A percentile compares a stretch with the other conserved stretches of the same genome.
phyloP scores from a whole-genome alignment of 2,329 filamentous ascomycete genomes.

The Aspergillus aculeatus region DNA sequence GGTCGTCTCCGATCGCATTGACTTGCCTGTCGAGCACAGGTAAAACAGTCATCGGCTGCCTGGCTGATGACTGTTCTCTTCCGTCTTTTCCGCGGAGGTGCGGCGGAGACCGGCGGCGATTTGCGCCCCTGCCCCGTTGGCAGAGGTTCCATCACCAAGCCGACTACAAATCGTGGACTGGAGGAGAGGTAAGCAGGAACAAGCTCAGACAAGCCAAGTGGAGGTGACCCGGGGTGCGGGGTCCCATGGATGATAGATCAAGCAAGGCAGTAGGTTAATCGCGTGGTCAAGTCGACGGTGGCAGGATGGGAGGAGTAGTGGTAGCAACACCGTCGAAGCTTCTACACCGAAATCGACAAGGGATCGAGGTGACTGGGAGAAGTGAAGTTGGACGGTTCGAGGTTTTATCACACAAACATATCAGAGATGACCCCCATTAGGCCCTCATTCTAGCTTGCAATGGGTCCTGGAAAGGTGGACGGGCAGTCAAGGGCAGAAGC shows the following conservation, averaged over 20 bases:
- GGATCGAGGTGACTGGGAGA: no score
- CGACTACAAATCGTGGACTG: not conserved
- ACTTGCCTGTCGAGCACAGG: slow-evolving; percentile 77
- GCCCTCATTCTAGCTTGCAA: slow-evolving; percentile 1
- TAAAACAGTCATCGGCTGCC: slow-evolving; percentile 91
- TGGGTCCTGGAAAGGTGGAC: not conserved
- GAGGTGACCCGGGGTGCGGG: slow-evolving; percentile 20
- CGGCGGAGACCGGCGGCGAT: slow-evolving; percentile 21
- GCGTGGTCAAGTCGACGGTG: not conserved
- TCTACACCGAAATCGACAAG: not conserved
- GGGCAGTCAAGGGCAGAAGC: slow-evolving; percentile 9
- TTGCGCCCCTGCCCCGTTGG: slow-evolving; percentile 28
- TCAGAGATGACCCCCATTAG: slow-evolving; percentile 1
- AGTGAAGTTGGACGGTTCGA: not conserved
- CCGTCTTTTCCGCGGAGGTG: slow-evolving; percentile 65
- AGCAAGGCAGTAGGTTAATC: not conserved
- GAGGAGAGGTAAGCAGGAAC: not conserved
- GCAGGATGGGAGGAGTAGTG: no score
- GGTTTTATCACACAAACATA: not conserved
- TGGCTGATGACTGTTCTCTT: slow-evolving; percentile 85
- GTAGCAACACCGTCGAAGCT: no score
- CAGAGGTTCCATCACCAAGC: slow-evolving; percentile 21
- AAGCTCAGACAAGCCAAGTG: slow-evolving; percentile 11
- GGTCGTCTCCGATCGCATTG: slow-evolving; percentile 89
- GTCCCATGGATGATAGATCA: slow-evolving; percentile 16